Evolutionary conservation across 2,329 filamentous ascomycete genomes (phyloP).

Genomic region (Calonectria leucothoes): DNA sequence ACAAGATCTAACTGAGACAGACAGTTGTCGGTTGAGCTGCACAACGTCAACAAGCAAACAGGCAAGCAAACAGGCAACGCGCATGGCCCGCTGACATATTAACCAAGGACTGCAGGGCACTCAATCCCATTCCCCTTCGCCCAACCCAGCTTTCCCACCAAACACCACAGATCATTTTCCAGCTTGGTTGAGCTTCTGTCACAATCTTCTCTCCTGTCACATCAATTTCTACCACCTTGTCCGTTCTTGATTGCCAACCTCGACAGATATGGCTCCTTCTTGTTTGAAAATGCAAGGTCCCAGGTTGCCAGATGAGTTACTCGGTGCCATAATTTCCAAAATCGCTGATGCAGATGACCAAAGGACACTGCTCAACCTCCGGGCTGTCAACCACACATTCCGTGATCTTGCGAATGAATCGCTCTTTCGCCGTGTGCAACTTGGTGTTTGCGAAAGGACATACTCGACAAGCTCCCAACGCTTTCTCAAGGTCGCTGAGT

Average conservation of each 20-base stretch:
- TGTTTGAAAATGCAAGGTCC: too few species aligned
- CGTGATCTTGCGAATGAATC: neutral
- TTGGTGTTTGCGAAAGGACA: neutral
- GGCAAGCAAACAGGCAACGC: neutral
- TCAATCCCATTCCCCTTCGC: too few species aligned
- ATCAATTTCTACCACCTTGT: neutral
- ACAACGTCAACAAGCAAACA: neutral
- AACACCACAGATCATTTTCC: neutral
- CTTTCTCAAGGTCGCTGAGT: neutral
- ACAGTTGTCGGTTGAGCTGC: neutral
- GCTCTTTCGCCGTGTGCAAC: neutral
- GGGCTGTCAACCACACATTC: neutral
- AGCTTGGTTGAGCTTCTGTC: neutral
- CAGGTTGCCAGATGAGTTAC: neutral
- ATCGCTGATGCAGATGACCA: neutral
- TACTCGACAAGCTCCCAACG: too few species aligned
- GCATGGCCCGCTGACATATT: neutral
- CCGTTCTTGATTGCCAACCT: neutral
- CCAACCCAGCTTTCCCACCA: neutral
- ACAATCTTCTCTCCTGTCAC: neutral
- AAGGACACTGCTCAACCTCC: neutral
- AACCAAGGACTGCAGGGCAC: neutral
- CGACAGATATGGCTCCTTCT: too few species aligned
- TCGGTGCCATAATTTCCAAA: neutral
- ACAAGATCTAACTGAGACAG: neutral